phyloP scores from a whole-genome alignment of 192 early-diverging fungal genomes.

The Tieghemiomyces parasiticus region DNA sequence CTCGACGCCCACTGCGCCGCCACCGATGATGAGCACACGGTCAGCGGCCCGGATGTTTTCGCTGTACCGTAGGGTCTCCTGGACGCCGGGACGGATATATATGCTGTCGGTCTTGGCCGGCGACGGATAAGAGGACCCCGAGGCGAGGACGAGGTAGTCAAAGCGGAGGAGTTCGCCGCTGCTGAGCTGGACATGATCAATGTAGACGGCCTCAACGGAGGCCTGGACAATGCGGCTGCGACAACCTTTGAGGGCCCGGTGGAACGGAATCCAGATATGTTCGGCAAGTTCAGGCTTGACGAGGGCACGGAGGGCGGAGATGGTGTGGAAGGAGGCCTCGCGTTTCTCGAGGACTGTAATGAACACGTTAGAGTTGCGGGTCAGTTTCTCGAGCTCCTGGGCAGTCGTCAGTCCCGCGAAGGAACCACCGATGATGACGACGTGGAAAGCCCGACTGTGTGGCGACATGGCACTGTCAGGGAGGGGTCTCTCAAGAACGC shows the following conservation, averaged over 20 bases:
- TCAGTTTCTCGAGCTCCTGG: slow-evolving; percentile 25
- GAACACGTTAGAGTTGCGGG: slow-evolving; percentile 18
- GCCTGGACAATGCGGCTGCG: slow-evolving; percentile 29
- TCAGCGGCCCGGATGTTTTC: slow-evolving; percentile 37
- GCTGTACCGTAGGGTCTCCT: slow-evolving; percentile 20
- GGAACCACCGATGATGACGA: slow-evolving; percentile 29
- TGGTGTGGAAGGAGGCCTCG: slow-evolving; percentile 31
- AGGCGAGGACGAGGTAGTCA: slow-evolving; percentile 28
- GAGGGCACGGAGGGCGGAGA: slow-evolving; percentile 25
- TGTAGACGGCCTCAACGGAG: slow-evolving; percentile 23
- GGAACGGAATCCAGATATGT: slow-evolving; percentile 27
- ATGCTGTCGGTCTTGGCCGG: slow-evolving; percentile 29
- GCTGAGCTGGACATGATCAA: slow-evolving; percentile 26
- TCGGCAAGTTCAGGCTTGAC: slow-evolving; percentile 26
- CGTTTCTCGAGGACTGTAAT: slow-evolving; percentile 32
- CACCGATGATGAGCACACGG: slow-evolving; percentile 52
- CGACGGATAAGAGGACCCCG: slow-evolving; percentile 27
- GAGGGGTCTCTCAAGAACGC: no score
- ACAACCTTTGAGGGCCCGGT: slow-evolving; percentile 22
- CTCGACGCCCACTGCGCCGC: slow-evolving; percentile 63
- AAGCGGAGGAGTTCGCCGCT: slow-evolving; percentile 26
- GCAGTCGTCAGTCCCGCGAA: slow-evolving; percentile 31
- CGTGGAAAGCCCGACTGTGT: slow-evolving; percentile 26
- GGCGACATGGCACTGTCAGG: no score
- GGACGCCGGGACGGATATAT: slow-evolving; percentile 19